Evolutionary conservation across 176 grass and related monocot species (phyloP).

Genomic region (Oryza rufipogon): DNA sequence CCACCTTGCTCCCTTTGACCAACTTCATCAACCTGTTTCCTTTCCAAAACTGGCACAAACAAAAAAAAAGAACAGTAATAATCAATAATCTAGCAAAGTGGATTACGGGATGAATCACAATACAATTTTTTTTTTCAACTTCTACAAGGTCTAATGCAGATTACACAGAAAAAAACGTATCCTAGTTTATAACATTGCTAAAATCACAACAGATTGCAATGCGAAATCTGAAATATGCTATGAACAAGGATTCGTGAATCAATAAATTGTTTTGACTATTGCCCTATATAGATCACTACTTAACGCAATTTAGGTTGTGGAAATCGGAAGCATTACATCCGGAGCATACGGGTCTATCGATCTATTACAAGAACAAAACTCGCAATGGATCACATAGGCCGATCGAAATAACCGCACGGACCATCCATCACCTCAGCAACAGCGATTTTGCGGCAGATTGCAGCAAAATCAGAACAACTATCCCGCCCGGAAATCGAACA

Average conservation of each 20-base stretch:
- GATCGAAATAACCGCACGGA: background rate
- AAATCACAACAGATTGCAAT: slow-evolving; percentile 17
- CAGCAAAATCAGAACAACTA: background rate
- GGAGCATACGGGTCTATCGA: background rate
- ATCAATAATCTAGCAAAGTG: slow-evolving; percentile 9
- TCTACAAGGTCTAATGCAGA: background rate
- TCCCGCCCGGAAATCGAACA: background rate
- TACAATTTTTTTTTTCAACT: background rate
- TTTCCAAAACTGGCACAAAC: slow-evolving; percentile 3
- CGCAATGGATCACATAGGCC: background rate
- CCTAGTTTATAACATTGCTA: slow-evolving; percentile 10
- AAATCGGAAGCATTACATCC: background rate
- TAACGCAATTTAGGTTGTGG: background rate
- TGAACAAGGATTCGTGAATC: background rate
- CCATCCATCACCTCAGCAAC: background rate
- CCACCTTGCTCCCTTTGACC: slow-evolving; percentile 60
- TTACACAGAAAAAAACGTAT: background rate
- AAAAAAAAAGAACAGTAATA: background rate
- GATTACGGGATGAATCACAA: background rate
- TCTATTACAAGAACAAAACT: slow-evolving; percentile 20
- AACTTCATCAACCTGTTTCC: slow-evolving; percentile 47
- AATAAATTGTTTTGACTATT: background rate
- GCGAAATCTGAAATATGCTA: background rate
- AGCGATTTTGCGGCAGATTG: background rate
- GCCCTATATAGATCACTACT: background rate